Conservation (phyloP, 2,329 filamentous ascomycete genomes). For the Sporothrix luriei region DNA sequence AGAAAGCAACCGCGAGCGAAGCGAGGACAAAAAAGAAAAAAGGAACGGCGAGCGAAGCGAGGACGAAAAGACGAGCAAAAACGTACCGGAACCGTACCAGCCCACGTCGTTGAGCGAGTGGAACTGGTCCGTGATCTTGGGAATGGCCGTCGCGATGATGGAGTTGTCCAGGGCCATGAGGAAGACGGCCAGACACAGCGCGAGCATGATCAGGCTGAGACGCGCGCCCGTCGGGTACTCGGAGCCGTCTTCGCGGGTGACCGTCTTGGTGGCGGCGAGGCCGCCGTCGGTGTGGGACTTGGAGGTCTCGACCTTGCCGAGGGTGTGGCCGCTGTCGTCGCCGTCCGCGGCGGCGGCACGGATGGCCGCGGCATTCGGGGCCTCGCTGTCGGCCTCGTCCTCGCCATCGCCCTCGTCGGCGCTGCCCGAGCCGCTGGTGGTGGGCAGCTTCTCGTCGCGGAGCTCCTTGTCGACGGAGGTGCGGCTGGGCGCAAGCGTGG, state of each 20-base stretch:
- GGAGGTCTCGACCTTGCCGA: constrained; percentile 22
- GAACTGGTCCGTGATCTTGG: constrained; percentile 44
- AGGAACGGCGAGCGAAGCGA: constrained; percentile 5
- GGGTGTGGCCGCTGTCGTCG: background rate
- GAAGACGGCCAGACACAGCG: constrained; percentile 50
- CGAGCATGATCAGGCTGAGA: constrained; percentile 47
- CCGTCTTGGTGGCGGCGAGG: constrained; percentile 29
- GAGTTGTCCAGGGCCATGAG: constrained; percentile 47
- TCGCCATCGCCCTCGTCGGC: constrained; percentile 14
- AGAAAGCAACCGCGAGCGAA: background rate
- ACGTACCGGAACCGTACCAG: constrained; percentile 46
- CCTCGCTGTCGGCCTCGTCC: background rate
- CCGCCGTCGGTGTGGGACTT: constrained; percentile 30
- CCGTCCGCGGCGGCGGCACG: constrained; percentile 19
- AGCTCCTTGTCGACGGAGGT: constrained; percentile 27
- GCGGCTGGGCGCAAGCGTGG: constrained; percentile 30
- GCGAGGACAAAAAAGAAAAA: background rate
- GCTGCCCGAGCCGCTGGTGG: background rate
- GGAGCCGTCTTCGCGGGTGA: constrained; percentile 46
- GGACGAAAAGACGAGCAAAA: background rate
- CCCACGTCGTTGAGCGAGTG: constrained; percentile 47
- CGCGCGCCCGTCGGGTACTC: constrained; percentile 46
- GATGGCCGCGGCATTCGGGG: constrained; percentile 24
- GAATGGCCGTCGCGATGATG: constrained; percentile 45
- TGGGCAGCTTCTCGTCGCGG: constrained; percentile 11